phyloP scores from a whole-genome alignment of 2,329 filamentous ascomycete genomes.

The Colletotrichum coccodes region DNA sequence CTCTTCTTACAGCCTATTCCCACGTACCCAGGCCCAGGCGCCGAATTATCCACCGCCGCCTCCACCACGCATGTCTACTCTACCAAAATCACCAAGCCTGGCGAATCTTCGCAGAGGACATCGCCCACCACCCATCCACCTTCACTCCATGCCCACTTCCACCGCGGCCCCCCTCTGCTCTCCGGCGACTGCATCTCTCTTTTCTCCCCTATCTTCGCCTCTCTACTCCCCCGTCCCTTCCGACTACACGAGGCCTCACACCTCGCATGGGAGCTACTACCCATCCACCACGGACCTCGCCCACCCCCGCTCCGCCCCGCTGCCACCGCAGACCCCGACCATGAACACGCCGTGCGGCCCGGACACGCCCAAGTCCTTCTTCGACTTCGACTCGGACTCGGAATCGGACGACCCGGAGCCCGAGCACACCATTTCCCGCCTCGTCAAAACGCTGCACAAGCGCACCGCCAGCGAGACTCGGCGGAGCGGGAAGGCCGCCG shows the following conservation, averaged over 20 bases:
- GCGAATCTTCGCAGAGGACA: slow-evolving; percentile 20
- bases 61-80: slow-evolving; percentile 5
- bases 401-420: slow-evolving; percentile 28
- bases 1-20: slow-evolving; percentile 34
- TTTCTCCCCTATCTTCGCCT: slow-evolving; percentile 25
- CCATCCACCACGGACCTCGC: slow-evolving; percentile 25
- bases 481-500: slow-evolving; percentile 26
- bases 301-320: slow-evolving; percentile 31
- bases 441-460: slow-evolving; percentile 32
- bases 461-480: slow-evolving; percentile 27
- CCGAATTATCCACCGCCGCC: slow-evolving; percentile 19
- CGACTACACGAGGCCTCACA: slow-evolving; percentile 24
- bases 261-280: slow-evolving; percentile 13
- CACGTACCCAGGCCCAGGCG: slow-evolving; percentile 14
- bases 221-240: slow-evolving; percentile 21
- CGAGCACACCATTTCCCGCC: slow-evolving; percentile 28
- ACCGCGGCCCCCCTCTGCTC: slow-evolving; percentile 6
- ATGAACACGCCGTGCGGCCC: neutral
- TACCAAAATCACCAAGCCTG: slow-evolving; percentile 8
- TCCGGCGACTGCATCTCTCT: slow-evolving; percentile 28
- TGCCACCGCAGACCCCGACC: slow-evolving; percentile 11
- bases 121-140: slow-evolving; percentile 32
- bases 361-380: slow-evolving; percentile 28
- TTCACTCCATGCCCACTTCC: slow-evolving; percentile 28
- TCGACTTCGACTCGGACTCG: slow-evolving; percentile 35